Conservation (phyloP, 2,329 filamentous ascomycete genomes). For the Sporothrix humicola region DNA sequence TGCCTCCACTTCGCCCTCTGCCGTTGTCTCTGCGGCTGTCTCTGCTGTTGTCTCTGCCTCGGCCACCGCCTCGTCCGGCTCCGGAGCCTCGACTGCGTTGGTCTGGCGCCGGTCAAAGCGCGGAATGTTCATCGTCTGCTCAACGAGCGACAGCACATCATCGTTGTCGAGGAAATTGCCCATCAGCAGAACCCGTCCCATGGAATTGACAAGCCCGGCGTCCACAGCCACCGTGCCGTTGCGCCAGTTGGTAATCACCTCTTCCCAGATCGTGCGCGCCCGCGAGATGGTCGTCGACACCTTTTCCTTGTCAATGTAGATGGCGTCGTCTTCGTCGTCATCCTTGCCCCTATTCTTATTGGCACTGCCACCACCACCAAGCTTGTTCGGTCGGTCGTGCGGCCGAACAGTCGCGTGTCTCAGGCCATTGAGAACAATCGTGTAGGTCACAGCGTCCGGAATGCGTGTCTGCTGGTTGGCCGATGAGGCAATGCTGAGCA, state of each 20-base stretch:
- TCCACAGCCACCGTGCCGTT: constrained; percentile 74
- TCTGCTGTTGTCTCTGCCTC: background rate
- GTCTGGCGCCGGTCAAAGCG: constrained; percentile 49
- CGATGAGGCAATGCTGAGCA: constrained; percentile 78
- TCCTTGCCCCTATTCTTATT: constrained; percentile 22
- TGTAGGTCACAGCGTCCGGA: constrained; percentile 77
- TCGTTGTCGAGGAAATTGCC: constrained; percentile 68
- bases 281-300: constrained; percentile 62
- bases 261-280: constrained; percentile 78
- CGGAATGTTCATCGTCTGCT: constrained; percentile 80
- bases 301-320: constrained; percentile 39
- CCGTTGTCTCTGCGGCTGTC: background rate
- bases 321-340: constrained; percentile 17
- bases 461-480: constrained; percentile 68
- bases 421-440: constrained; percentile 80
- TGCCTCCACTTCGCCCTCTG: background rate
- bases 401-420: constrained; percentile 52
- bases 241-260: constrained; percentile 77
- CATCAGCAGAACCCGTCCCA: constrained; percentile 77
- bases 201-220: constrained; percentile 77
- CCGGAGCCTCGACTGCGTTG: background rate
- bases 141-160: constrained; percentile 75
- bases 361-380: constrained; percentile 38
- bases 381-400: constrained; percentile 40
- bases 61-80: background rate